Base-by-base conservation (phyloP, 1,139 yeast genomes). In the Nakaseomyces kungkrabaensis region DNA sequence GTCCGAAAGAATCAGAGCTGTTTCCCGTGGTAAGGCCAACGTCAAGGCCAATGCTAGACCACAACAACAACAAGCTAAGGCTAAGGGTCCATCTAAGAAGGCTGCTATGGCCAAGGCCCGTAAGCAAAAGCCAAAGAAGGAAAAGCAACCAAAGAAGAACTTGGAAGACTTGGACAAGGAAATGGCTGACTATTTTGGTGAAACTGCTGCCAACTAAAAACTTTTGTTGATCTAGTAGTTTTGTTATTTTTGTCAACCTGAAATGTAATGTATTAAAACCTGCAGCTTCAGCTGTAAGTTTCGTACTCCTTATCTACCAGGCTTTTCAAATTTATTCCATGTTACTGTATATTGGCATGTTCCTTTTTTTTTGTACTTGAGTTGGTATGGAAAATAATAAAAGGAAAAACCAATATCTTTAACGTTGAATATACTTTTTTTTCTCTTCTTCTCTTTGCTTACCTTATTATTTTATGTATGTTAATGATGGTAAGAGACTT, bases 91-190 rank as follows among this genome's bases (percentile, higher is more conserved):
- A 54, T 62, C 59, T 54, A 63, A 62, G 54, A 65, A 62, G 51
- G 69, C 70, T 41, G 67, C 70, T 45, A 64, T 65, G 24, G 66
- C 65, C 50, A 65, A 66, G 56, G 68, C 63, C 55, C 64, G 61
- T 54, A 68, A 64, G 53, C 70, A 68, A 57, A 70, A 68, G 58
- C 44, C 44, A 41, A 41, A 41, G 34, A 58, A 61, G 56, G 70
- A 63, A 53, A 69, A 63, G 61, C 69, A 73, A 52, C 77, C 79
- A 57, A 82, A 83, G 77, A 87, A 86, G 73, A 79, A 92, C 46
- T 79, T 90, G 54, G 97, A 87, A 68, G 86, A 87, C 69, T 78
- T 90, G 63, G 98, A 92, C 69, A 89, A 85, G 67, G 95, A 85
- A 73, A 89, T 89, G 96, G 83, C 88, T 56, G 97, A 84, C 65